phyloP scores from a whole-genome alignment of 2,329 filamentous ascomycete genomes.

The Leptographium wingfieldii region DNA sequence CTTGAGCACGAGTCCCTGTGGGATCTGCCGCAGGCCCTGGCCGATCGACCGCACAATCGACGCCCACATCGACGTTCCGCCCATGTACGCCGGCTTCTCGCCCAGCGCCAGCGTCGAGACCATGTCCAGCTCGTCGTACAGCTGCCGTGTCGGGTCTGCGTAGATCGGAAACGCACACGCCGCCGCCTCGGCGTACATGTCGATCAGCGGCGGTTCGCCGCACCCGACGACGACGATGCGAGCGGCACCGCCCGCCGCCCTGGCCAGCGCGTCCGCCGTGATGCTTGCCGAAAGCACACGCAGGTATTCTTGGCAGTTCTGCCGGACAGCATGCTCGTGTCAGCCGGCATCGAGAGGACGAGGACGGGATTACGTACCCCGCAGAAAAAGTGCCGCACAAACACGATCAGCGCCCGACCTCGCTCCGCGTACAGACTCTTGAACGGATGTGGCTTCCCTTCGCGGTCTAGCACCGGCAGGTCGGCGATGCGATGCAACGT shows the following conservation, averaged over 20 bases:
- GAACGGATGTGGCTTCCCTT: slow-evolving; percentile 49
- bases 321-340: background rate
- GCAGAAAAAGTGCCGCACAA: slow-evolving; percentile 71
- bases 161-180: slow-evolving; percentile 62
- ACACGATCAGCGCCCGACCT: slow-evolving; percentile 53
- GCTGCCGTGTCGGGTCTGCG: slow-evolving; percentile 54
- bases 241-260: slow-evolving; percentile 37
- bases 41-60: slow-evolving; percentile 38
- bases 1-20: slow-evolving; percentile 44
- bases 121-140: slow-evolving; percentile 61
- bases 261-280: slow-evolving; percentile 34
- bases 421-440: slow-evolving; percentile 45
- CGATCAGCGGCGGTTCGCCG: slow-evolving; percentile 55
- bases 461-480: slow-evolving; percentile 46
- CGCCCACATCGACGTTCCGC: slow-evolving; percentile 34
- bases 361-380: slow-evolving; percentile 41
- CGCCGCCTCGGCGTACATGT: slow-evolving; percentile 50
- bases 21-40: slow-evolving; percentile 47
- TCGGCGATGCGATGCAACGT: slow-evolving; percentile 38
- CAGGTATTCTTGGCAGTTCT: slow-evolving; percentile 70
- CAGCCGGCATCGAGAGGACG: background rate
- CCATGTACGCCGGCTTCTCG: slow-evolving; percentile 49
- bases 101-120: slow-evolving; percentile 49
- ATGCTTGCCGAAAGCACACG: slow-evolving; percentile 48
- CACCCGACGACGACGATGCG: slow-evolving; percentile 61